Evolutionary conservation across 192 early-diverging fungal genomes (phyloP).

Genomic region (Podila verticillata): DNA sequence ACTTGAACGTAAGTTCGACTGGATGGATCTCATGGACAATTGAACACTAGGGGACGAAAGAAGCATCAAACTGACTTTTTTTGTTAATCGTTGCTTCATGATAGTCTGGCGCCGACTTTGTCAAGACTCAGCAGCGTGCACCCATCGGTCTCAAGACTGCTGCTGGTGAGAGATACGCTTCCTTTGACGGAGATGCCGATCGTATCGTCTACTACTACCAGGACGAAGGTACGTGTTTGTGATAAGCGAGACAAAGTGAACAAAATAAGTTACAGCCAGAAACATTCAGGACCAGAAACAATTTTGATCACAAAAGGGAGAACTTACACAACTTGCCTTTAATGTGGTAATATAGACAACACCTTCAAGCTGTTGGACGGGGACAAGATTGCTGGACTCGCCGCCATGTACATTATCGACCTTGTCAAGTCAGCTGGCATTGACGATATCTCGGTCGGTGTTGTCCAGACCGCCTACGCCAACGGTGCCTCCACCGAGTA

Average conservation of each 20-base stretch:
- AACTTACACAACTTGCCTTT: background rate
- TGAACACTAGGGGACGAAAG: no score
- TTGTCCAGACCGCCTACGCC: slow-evolving; percentile 99
- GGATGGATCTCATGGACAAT: background rate
- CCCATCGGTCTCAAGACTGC: slow-evolving; percentile 75
- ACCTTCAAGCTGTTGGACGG: slow-evolving; percentile 95
- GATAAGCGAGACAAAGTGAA: no score
- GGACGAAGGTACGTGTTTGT: slow-evolving; percentile 66
- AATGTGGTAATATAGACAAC: slow-evolving; percentile 54
- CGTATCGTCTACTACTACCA: slow-evolving; percentile 96
- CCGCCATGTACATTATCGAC: slow-evolving; percentile 94
- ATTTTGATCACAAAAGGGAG: background rate
- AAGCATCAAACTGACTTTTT: background rate
- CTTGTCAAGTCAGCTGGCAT: slow-evolving; percentile 85
- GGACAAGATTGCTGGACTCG: slow-evolving; percentile 97
- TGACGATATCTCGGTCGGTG: slow-evolving; percentile 83
- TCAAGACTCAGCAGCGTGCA: slow-evolving; percentile 88
- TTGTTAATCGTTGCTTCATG: background rate
- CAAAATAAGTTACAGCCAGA: background rate
- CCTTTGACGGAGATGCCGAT: slow-evolving; percentile 98
- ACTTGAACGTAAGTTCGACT: slow-evolving; percentile 73
- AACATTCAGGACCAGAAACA: background rate
- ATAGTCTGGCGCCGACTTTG: slow-evolving; percentile 96
- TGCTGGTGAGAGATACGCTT: slow-evolving; percentile 81
- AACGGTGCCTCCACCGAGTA: slow-evolving; percentile 97